Evolutionary conservation across 1,139 yeast genomes (phyloP), one percentile per base, ranked within the genome.

Genomic region (Hanseniaspora gamundiae): DNA sequence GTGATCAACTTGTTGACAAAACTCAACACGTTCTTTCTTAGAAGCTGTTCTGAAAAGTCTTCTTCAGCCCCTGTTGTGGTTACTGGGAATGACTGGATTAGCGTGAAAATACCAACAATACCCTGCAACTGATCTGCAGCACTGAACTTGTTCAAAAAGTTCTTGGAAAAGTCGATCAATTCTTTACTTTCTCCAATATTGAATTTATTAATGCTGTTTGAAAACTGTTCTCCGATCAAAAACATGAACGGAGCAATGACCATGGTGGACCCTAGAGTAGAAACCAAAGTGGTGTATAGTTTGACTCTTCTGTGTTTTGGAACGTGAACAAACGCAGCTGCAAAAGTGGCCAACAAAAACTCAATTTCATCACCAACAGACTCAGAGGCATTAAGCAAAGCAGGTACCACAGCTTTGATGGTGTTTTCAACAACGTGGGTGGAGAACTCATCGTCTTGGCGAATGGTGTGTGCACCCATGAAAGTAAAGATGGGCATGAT

Each of bases 401-500:
- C 95, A 3, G 98, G 98, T 40, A 91, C 80, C 42, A 91, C 95
- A 54, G 84, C 80, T 14, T 84, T 70, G 44, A 91, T 82, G 2
- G 99, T 91, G 60, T 86, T 93, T 57, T 87, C 95, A 50, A 93
- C 86, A 35, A 91, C 96, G 51, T 84, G 82, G 39, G 83, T 83
- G 2, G 96, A 85, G 59, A 85, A 88, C 57, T 87, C 96, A 60
- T 91, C 97, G 62, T 91, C 98, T 66, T 91, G 96, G 58, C 95
- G 80, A 43, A 93, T 76, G 11, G 97, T 87, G 56, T 87, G 94
- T 27, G 97, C 95, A 46, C 99, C 99, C 98, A 91, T 91, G 57
- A 91, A 93, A 0, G 98, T 93, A 68, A 91, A 91, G 45, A 91
- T 88, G 17, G 99, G 98, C 99, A 91, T 91, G 13, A 93, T 95